Evolutionary conservation across 2,329 filamentous ascomycete species (phyloP).

Genomic region (Venturia effusa): DNA sequence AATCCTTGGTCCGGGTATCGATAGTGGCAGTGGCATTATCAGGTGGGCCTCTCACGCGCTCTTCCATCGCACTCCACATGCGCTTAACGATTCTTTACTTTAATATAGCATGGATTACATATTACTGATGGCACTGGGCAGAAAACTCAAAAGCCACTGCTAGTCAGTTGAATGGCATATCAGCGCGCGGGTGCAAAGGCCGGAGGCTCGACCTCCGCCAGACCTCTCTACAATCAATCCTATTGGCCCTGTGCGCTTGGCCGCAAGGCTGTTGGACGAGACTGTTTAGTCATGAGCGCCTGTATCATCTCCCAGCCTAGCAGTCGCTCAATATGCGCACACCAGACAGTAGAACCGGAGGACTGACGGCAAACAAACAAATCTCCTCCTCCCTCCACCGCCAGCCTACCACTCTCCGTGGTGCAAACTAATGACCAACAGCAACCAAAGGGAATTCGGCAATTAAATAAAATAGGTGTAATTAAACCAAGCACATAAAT

Average conservation of each 20-base stretch:
- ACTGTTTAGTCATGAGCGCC: background rate
- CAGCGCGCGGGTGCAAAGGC: background rate
- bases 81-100: background rate
- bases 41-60: too few relatives aligned
- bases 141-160: background rate
- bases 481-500: too few relatives aligned
- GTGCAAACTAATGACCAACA: too few relatives aligned
- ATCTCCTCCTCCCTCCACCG: background rate
- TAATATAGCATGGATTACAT: background rate
- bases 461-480: too few relatives aligned
- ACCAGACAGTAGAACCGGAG: background rate
- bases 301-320: conserved; percentile 2
- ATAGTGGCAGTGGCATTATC: background rate
- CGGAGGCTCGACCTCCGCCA: background rate
- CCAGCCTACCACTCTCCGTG: background rate
- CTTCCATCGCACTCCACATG: background rate
- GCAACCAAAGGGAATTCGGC: too few relatives aligned
- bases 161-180: background rate
- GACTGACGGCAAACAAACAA: too few relatives aligned
- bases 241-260: background rate
- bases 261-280: conserved; percentile 3
- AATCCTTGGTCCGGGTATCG: background rate
- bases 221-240: background rate
- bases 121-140: background rate
- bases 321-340: background rate